These are phyloP conservation scores for Hsuehochloa calcarea DNA, from an alignment of 176 grass and related monocot genomes.

Conservation along the genomic window DNA sequence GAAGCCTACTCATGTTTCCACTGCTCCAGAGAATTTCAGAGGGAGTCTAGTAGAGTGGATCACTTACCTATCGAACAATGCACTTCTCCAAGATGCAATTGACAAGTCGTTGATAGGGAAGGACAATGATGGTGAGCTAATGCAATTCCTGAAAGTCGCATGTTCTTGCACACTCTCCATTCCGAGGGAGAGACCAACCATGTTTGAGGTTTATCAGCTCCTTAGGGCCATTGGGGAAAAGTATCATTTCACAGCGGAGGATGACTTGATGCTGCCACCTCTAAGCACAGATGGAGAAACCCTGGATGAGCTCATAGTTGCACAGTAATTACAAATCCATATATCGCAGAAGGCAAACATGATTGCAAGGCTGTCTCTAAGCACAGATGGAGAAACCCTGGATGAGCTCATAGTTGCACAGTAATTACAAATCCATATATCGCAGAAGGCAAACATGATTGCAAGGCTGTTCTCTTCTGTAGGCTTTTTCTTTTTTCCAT, in stretches of 20 bases:
- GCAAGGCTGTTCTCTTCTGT: neutral
- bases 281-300: conserved; percentile 49
- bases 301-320: conserved; percentile 75
- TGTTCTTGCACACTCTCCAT: conserved; percentile 56
- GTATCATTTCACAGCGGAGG: conserved; percentile 62
- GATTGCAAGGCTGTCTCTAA: conserved; percentile 17
- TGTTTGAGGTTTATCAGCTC: conserved; percentile 93
- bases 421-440: conserved; percentile 19
- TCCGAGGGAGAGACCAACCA: conserved; percentile 84
- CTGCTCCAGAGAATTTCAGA: conserved; percentile 66
- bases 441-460: conserved; percentile 10
- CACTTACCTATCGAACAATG: conserved; percentile 57
- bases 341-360: conserved; percentile 10
- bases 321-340: conserved; percentile 32
- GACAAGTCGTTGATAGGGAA: conserved; percentile 68
- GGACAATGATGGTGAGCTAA: conserved; percentile 49
- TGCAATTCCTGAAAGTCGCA: conserved; percentile 77
- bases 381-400: conserved; percentile 45
- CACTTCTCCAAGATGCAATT: conserved; percentile 53
- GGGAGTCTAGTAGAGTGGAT: conserved; percentile 83
- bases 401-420: conserved; percentile 79
- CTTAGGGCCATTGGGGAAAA: conserved; percentile 77
- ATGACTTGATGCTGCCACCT: conserved; percentile 66
- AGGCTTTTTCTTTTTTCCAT: neutral
- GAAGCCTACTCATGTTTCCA: conserved; percentile 76